Conservation (phyloP, 2,329 filamentous ascomycete species). For the Thelonectria discophora region DNA sequence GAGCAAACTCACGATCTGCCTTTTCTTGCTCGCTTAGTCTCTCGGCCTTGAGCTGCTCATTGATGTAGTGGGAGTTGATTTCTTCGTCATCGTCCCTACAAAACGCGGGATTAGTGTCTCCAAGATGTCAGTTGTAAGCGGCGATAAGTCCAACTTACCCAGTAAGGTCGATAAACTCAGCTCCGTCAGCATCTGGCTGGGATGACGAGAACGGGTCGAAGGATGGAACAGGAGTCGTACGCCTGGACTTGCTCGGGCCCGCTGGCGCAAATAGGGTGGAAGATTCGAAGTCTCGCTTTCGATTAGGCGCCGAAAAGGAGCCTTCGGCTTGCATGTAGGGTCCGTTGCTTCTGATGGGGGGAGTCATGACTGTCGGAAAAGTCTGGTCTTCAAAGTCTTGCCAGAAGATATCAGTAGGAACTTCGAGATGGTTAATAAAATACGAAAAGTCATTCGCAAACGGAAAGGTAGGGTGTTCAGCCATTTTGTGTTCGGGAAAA, state of each 20-base stretch:
- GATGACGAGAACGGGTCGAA: slow-evolving; percentile 20
- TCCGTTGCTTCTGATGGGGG: slow-evolving; percentile 21
- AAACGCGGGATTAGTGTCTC: background rate
- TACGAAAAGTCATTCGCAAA: background rate
- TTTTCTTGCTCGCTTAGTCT: slow-evolving; percentile 45
- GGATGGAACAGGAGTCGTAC: slow-evolving; percentile 40
- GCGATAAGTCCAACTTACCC: slow-evolving; percentile 42
- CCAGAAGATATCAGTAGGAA: slow-evolving; percentile 23
- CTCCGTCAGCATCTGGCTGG: slow-evolving; percentile 11
- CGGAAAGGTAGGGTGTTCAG: background rate
- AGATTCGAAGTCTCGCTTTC: slow-evolving; percentile 43
- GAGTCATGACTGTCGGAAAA: slow-evolving; percentile 34
- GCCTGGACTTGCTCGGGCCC: slow-evolving; percentile 46
- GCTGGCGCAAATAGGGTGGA: slow-evolving; percentile 26
- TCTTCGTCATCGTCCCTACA: slow-evolving; percentile 48
- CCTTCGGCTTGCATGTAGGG: slow-evolving; percentile 24
- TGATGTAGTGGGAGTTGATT: slow-evolving; percentile 39
- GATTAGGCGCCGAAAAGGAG: slow-evolving; percentile 38
- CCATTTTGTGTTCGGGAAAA: background rate
- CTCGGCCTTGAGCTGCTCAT: slow-evolving; percentile 48
- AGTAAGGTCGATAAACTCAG: slow-evolving; percentile 54
- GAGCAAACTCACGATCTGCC: slow-evolving; percentile 43
- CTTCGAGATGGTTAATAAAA: background rate
- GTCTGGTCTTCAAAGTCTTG: slow-evolving; percentile 19
- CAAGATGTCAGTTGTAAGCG: background rate